Evolutionary conservation across 805 yeast genomes (phyloP), one percentile per base, ranked within the genome.

Genomic region (Wickerhamomyces mucosus): DNA sequence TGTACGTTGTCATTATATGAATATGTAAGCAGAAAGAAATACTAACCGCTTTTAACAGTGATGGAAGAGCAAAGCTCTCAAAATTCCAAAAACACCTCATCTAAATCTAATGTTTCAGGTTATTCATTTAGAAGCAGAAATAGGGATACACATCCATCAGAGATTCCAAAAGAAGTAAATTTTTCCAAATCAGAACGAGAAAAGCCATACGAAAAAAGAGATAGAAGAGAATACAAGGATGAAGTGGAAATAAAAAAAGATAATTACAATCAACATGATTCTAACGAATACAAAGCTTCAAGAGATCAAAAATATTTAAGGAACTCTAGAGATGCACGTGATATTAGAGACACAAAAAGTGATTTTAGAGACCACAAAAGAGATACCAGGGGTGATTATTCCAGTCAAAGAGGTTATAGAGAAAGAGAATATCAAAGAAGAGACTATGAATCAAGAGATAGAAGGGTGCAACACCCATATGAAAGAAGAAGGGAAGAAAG

Each of bases 61-160:
- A 24, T 44, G 7, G 36, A 39, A 13, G 43, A 39, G 18, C 42
- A 43, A 21, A 29, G 32, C n/a, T 15, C 33, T 24, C 14, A 25
- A 18, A n/a, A 10, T 11, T 8, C 17, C 21, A 30, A 17, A 15
- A 19, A n/a, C 15, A 14, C 33, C 12, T 31, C 15, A 18, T 16
- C n/a, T n/a, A n/a, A n/a, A n/a, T n/a, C n/a, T n/a, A n/a, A n/a
- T n/a, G n/a, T n/a, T n/a, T n/a, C n/a, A n/a, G n/a, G n/a, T n/a
- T n/a, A n/a, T n/a, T n/a, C n/a, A n/a, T n/a, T n/a, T n/a, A n/a
- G n/a, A n/a, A n/a, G n/a, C n/a, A n/a, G n/a, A n/a, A n/a, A n/a
- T n/a, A n/a, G n/a, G n/a, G n/a, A n/a, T n/a, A n/a, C n/a, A n/a
- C n/a, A n/a, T n/a, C n/a, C n/a, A n/a, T n/a, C n/a, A n/a, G n/a